phyloP scores from a whole-genome alignment of 495 filamentous ascomycete genomes.

The Aspergillus baeticus region DNA sequence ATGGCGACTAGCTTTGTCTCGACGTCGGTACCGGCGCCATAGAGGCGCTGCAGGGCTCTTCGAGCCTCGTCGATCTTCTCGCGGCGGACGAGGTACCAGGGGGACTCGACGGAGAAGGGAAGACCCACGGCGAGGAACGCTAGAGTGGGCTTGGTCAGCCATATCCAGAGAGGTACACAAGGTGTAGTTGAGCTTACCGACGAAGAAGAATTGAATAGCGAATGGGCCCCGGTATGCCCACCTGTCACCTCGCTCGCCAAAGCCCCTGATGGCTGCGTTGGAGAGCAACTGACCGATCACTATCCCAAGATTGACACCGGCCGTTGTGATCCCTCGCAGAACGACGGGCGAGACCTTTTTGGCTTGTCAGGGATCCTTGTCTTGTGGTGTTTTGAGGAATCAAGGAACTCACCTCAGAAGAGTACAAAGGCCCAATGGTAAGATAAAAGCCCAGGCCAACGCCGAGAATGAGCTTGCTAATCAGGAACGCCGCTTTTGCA shows the following conservation, averaged over 20 bases:
- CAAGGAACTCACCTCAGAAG: slow-evolving; percentile 23
- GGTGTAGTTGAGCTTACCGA: too few relatives aligned
- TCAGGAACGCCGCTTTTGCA: not conserved
- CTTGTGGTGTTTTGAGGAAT: too few relatives aligned
- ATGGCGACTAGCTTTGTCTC: slow-evolving; percentile 3
- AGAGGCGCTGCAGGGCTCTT: slow-evolving; percentile 18
- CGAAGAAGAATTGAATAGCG: slow-evolving; percentile 32
- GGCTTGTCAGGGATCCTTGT: too few relatives aligned
- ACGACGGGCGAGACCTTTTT: slow-evolving; percentile 1
- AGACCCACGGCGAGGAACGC: slow-evolving; percentile 31
- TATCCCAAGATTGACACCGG: slow-evolving; percentile 37
- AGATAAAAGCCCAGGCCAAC: slow-evolving; percentile 34
- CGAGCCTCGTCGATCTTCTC: slow-evolving; percentile 35
- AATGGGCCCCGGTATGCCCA: slow-evolving; percentile 35
- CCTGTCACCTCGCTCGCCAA: slow-evolving; percentile 25
- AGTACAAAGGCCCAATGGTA: slow-evolving; percentile 32
- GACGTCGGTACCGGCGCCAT: too few relatives aligned
- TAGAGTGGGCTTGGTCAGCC: too few relatives aligned
- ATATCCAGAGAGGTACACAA: not conserved
- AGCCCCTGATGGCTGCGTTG: slow-evolving; percentile 35
- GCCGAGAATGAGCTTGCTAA: slow-evolving; percentile 34
- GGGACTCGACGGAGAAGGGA: slow-evolving; percentile 45
- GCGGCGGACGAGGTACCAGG: slow-evolving; percentile 45
- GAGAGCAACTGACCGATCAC: slow-evolving; percentile 36
- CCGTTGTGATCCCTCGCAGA: slow-evolving; percentile 37